These are phyloP conservation scores for Jimgerdemannia flammicorona DNA, from an alignment of 192 early-diverging fungal genomes.

Conservation along the genomic window DNA sequence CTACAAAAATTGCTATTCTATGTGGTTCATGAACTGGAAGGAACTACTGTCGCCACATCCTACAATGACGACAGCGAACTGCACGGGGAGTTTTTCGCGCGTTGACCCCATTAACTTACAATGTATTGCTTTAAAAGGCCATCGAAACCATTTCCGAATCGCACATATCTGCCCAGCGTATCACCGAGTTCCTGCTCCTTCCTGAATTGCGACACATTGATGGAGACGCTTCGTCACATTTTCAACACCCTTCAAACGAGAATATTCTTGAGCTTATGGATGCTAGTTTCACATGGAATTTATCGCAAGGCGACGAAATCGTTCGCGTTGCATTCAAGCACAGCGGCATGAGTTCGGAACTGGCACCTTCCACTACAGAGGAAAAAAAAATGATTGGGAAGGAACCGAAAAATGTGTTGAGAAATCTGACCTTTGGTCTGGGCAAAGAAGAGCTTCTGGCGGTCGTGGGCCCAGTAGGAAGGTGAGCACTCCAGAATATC, in stretches of 20 bases:
- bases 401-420: constrained; percentile 14
- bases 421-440: constrained; percentile 17
- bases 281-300: constrained; percentile 30
- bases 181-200: constrained; percentile 34
- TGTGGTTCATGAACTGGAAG: too few relatives aligned
- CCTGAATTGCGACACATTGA: constrained; percentile 31
- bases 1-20: too few relatives aligned
- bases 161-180: constrained; percentile 26
- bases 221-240: constrained; percentile 18
- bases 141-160: constrained; percentile 38
- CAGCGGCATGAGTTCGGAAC: background rate
- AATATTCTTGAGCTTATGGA: constrained; percentile 24
- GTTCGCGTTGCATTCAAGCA: background rate
- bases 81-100: too few relatives aligned
- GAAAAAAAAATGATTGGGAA: constrained; percentile 6
- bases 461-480: constrained; percentile 40
- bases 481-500: too few relatives aligned
- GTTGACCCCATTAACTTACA: too few relatives aligned
- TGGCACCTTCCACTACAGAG: background rate
- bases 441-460: constrained; percentile 30
- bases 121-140: background rate
- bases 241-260: constrained; percentile 1
- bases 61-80: too few relatives aligned
- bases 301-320: constrained; percentile 18
- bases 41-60: too few relatives aligned